These are phyloP conservation scores for Plasmodium cynomolgi DNA, from an alignment of 169 alveolate genomes.

Conservation along the genomic window DNA sequence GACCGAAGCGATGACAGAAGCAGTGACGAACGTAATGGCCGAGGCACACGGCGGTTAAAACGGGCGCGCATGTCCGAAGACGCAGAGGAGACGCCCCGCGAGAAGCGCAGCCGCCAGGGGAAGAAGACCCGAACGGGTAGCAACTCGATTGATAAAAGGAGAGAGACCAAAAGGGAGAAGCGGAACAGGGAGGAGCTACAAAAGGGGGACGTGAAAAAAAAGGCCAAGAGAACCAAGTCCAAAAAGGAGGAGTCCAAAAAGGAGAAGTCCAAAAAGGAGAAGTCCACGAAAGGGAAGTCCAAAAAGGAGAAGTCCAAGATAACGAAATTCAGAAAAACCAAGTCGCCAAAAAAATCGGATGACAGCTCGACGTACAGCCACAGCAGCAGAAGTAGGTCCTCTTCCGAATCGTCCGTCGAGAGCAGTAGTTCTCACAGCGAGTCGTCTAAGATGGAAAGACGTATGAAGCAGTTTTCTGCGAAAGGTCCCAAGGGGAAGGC, in stretches of 20 bases:
- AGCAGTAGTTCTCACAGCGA: background rate
- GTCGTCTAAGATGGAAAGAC: background rate
- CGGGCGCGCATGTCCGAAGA: background rate
- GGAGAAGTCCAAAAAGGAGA: background rate
- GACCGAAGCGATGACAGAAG: background rate
- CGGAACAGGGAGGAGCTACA: background rate
- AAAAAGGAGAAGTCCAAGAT: background rate
- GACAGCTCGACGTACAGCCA: constrained; percentile 5
- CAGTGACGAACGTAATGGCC: background rate
- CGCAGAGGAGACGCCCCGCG: background rate
- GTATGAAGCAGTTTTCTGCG: background rate
- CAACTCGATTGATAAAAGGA: background rate
- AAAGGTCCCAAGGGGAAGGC: background rate
- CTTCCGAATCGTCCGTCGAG: background rate
- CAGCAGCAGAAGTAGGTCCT: background rate
- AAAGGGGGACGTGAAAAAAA: background rate
- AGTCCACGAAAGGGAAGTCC: background rate
- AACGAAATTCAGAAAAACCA: background rate
- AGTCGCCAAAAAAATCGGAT: background rate
- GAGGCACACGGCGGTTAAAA: background rate
- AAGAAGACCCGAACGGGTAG: background rate
- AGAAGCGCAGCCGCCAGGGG: background rate
- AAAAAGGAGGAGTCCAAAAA: background rate
- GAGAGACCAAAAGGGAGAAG: background rate
- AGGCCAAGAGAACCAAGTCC: background rate